A percentile compares a stretch with the other conserved stretches of the same genome.
Conservation (phyloP, 495 filamentous ascomycete species). For the Trichoderma asperelloides region DNA sequence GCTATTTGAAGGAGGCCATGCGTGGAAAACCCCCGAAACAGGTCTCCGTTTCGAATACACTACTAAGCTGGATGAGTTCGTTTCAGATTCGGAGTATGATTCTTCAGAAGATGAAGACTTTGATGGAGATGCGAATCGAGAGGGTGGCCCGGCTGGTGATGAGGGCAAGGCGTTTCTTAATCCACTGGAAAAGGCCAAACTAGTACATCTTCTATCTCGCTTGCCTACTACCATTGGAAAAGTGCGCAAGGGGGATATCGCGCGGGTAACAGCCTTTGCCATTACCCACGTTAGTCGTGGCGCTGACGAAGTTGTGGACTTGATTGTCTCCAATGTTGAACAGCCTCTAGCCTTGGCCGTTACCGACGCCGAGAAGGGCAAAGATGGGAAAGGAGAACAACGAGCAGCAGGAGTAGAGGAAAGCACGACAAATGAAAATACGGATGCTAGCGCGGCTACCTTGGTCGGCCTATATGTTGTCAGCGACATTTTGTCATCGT, state of each 20-base stretch:
- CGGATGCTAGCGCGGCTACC: constrained; percentile 63
- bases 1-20: constrained; percentile 61
- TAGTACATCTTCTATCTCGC: constrained; percentile 70
- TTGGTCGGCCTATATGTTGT: constrained; percentile 79
- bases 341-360: constrained; percentile 59
- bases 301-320: constrained; percentile 81
- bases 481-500: constrained; percentile 81
- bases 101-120: constrained; percentile 83
- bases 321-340: constrained; percentile 74
- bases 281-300: constrained; percentile 71
- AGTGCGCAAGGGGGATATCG: constrained; percentile 78
- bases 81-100: constrained; percentile 75
- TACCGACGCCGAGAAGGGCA: constrained; percentile 41
- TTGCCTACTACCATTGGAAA: constrained; percentile 67
- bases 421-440: constrained; percentile 20
- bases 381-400: constrained; percentile 26
- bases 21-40: constrained; percentile 62
- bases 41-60: constrained; percentile 64
- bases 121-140: constrained; percentile 59
- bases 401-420: constrained; percentile 21
- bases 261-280: constrained; percentile 78
- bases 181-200: constrained; percentile 73
- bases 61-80: constrained; percentile 64
- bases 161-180: constrained; percentile 67
- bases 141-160: constrained; percentile 36